Evolutionary conservation across 2,329 filamentous ascomycete genomes (phyloP).

Genomic region (Monilinia fructigena): DNA sequence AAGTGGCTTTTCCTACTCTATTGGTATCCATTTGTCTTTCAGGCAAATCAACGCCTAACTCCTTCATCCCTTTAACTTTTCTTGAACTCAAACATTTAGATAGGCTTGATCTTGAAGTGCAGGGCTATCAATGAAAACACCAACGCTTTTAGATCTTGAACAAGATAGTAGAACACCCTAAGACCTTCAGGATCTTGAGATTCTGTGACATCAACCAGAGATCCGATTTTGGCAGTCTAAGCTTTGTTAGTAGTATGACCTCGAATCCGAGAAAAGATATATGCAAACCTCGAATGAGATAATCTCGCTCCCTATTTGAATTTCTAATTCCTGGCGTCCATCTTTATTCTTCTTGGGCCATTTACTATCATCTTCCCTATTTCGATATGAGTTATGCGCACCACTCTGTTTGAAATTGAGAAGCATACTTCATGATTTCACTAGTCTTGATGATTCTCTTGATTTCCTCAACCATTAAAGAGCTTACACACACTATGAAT

Average conservation of each 20-base stretch:
- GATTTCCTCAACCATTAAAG: conserved; percentile 86
- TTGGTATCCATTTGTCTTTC: conserved; percentile 37
- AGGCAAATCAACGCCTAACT: conserved; percentile 35
- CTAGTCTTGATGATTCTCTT: conserved; percentile 96
- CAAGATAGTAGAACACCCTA: conserved; percentile 96
- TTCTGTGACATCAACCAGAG: conserved; percentile 92
- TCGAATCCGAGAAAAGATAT: not conserved
- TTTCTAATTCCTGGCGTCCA: conserved; percentile 93
- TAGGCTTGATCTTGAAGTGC: conserved; percentile 94
- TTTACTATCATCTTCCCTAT: conserved; percentile 93
- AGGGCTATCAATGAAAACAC: conserved; percentile 95
- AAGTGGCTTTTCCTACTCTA: conserved; percentile 24
- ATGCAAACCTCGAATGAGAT: conserved; percentile 86
- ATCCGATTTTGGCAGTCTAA: conserved; percentile 97
- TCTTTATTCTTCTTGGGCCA: conserved; percentile 99
- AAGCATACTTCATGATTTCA: conserved; percentile 89
- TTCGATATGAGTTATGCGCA: conserved; percentile 33
- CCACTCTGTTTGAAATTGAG: not conserved
- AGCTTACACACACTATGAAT: conserved; percentile 88
- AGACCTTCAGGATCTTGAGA: conserved; percentile 94
- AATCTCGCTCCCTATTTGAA: conserved; percentile 88
- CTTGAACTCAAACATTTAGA: conserved; percentile 45
- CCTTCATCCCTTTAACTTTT: conserved; percentile 24
- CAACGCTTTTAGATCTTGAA: conserved; percentile 93
- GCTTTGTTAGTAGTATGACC: not conserved